Percentiles rank a stretch among this genome's conserved stretches.
These are phyloP conservation scores for Solanum hybrid DNA, from an alignment of 305 asterid species.

Conservation along the genomic window DNA sequence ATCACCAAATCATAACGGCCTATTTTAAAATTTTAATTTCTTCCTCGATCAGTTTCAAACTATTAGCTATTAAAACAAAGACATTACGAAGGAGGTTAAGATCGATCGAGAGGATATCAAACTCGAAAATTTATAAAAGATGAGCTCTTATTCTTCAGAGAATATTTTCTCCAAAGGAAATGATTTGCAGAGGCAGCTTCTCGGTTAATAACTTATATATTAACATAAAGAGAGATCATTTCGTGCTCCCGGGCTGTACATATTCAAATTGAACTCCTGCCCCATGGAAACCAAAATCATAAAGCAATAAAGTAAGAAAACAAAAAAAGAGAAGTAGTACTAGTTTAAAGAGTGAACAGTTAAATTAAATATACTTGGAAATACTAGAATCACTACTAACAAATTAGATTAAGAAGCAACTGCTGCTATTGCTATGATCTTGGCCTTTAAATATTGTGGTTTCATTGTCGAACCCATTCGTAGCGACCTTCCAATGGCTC, in stretches of 20 bases:
- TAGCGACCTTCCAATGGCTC: slow-evolving; percentile 64
- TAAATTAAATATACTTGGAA: background rate
- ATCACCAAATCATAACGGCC: background rate
- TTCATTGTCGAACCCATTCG: slow-evolving; percentile 46
- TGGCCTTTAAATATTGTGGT: slow-evolving; percentile 13
- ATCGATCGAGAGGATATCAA: background rate
- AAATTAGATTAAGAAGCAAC: background rate
- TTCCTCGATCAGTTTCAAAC: background rate
- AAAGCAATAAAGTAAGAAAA: background rate
- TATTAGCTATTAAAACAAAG: background rate
- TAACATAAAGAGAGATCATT: background rate
- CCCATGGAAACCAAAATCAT: background rate
- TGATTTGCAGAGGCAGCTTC: background rate
- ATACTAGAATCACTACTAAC: background rate
- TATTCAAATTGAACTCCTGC: background rate
- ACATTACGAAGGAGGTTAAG: background rate
- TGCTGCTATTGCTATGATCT: background rate
- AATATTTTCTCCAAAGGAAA: background rate
- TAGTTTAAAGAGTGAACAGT: background rate
- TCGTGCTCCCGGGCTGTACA: slow-evolving; percentile 11
- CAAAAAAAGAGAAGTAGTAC: background rate
- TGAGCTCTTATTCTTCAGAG: background rate
- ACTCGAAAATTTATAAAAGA: background rate
- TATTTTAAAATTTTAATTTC: background rate
- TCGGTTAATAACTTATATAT: background rate